Base-by-base conservation (phyloP, 2,329 filamentous ascomycete genomes). In the Fusarium odoratissimum region DNA sequence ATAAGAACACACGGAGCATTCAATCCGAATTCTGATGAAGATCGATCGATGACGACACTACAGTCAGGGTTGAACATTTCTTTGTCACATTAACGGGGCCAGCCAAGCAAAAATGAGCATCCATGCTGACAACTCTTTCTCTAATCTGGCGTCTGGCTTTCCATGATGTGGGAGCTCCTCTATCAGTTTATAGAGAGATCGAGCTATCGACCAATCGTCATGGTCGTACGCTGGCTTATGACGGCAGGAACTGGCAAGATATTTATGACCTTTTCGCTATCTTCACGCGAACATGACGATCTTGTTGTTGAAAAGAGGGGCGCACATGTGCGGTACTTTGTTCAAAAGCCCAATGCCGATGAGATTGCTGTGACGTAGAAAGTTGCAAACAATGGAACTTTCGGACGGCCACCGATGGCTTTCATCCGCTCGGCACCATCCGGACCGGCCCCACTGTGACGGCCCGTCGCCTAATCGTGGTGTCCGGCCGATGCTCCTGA, bases 41-140 rank as follows among this genome's bases (percentile, higher is more conserved):
- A 59, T 74, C 74, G 74, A 76, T 76, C 74, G 67, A 76, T 76
- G 75, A 76, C 74, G 75, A 74, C 72, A 74, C 72, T 65, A 61
- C 31, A 33, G 37, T 61, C 60, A 67, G 33, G 62, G 58, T 31
- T 57, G 48, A 38, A 65, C 45, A 64, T 42, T 48, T 72, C 38
- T 48, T 73, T 71, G 71, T 73, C 71, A 74, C 67, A 61, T 60
- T 71, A 67, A 71, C 28, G 67, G 71, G 58, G 42, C 64, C 44
- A 59, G 71, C 71, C 63, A 65, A 71, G 63, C 59, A 64, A 51
- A 46, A 66, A 45, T 13, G 31, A 48, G 35, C 54, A 23, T 35
- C 31, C 48, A 25, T 33, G 58, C 58, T 58, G 62, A 30, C 38
- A 38, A n/a, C n/a, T 52, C 40, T 51, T 60, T 19, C 23, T 63